Evolutionary conservation across 1,284 basidiomycete species (phyloP).

Genomic region (Ganoderma multipileum): DNA sequence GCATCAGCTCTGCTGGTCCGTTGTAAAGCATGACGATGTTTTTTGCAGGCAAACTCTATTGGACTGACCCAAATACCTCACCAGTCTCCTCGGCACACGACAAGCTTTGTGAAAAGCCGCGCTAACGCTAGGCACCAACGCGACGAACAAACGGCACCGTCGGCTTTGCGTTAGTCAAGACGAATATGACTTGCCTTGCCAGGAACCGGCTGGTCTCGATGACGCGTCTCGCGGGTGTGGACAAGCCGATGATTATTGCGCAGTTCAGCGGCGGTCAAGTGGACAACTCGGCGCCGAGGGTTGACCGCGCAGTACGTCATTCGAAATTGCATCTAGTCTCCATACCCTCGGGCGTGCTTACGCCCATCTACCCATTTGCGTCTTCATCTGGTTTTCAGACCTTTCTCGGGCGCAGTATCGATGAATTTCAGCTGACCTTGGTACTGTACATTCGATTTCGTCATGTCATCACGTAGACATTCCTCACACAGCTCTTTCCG

Average conservation of each 20-base stretch:
- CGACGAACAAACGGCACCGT: too few relatives aligned
- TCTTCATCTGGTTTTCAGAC: not conserved
- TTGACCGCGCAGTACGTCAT: not conserved
- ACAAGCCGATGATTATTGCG: constrained; percentile 49
- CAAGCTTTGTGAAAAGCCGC: too few relatives aligned
- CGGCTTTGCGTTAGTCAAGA: not conserved
- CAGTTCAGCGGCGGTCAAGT: not conserved
- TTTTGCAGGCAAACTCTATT: too few relatives aligned
- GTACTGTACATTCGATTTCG: not conserved
- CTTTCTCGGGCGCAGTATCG: not conserved
- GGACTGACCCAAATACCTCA: too few relatives aligned
- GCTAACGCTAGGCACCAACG: too few relatives aligned
- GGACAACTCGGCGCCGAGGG: not conserved
- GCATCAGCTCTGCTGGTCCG: too few relatives aligned
- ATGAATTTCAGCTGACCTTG: not conserved
- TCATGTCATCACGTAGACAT: not conserved
- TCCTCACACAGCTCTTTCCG: not conserved
- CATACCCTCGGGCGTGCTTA: not conserved
- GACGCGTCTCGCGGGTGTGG: constrained; percentile 47
- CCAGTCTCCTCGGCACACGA: too few relatives aligned
- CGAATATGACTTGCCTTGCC: constrained; percentile 54
- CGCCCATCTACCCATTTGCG: not conserved
- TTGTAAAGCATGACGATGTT: too few relatives aligned
- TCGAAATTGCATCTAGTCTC: not conserved
- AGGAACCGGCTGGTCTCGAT: constrained; percentile 55